phyloP scores from a whole-genome alignment of 2,329 filamentous ascomycete species.

The Diaporthe longicolla region DNA sequence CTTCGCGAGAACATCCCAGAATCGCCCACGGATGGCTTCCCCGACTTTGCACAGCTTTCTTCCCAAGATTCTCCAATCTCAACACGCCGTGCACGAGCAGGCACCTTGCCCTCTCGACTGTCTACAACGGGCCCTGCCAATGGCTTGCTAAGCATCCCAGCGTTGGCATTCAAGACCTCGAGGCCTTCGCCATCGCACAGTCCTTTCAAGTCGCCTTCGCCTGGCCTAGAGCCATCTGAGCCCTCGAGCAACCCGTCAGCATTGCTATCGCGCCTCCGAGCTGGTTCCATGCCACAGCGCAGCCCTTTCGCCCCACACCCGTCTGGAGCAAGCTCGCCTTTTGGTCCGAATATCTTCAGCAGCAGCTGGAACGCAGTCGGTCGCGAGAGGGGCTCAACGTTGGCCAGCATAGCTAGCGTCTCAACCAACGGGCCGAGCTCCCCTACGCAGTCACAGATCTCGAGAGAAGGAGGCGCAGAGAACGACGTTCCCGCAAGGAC shows the following conservation, averaged over 20 bases:
- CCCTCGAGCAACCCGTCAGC: constrained; percentile 73
- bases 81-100: constrained; percentile 86
- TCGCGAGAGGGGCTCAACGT: constrained; percentile 87
- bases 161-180: constrained; percentile 80
- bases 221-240: constrained; percentile 64
- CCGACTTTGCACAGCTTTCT: constrained; percentile 84
- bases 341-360: constrained; percentile 91
- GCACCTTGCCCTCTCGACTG: constrained; percentile 96
- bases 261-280: constrained; percentile 86
- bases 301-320: constrained; percentile 74
- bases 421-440: constrained; percentile 92
- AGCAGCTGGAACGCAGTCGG: constrained; percentile 85
- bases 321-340: constrained; percentile 74
- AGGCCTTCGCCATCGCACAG: constrained; percentile 89
- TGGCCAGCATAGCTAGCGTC: constrained; percentile 86
- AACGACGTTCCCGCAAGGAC: constrained; percentile 91
- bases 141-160: constrained; percentile 69
- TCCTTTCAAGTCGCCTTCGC: constrained; percentile 81
- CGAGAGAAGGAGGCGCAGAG: constrained; percentile 86
- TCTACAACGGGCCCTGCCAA: constrained; percentile 79
- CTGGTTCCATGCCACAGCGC: constrained; percentile 94
- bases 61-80: constrained; percentile 76
- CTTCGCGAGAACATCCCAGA: constrained; percentile 97
- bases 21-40: constrained; percentile 95
- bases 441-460: constrained; percentile 88